Evolutionary conservation across 306 rosid genomes (phyloP).

Genomic region (Prunus salicina): DNA sequence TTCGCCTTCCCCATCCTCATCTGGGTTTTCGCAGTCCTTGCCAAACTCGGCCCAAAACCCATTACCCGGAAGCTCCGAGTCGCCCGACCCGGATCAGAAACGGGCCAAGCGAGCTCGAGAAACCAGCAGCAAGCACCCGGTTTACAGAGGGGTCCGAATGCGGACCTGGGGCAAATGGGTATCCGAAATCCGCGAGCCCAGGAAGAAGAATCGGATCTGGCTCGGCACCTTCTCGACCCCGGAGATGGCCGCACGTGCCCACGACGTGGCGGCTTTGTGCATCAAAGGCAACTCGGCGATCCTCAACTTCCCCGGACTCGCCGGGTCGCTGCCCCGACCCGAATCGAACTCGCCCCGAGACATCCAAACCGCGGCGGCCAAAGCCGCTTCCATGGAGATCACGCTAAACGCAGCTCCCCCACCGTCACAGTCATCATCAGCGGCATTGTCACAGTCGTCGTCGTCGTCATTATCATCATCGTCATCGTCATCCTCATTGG

Average conservation of each 20-base stretch:
- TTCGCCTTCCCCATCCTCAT: slow-evolving; percentile 22
- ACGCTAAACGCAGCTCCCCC: slow-evolving; percentile 7
- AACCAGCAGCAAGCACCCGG: slow-evolving; percentile 49
- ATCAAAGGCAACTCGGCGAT: slow-evolving; percentile 84
- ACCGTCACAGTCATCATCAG: neutral
- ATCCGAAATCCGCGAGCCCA: slow-evolving; percentile 92
- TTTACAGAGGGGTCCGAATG: slow-evolving; percentile 93
- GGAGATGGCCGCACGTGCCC: slow-evolving; percentile 99
- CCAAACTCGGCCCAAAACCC: neutral
- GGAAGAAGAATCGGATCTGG: slow-evolving; percentile 97
- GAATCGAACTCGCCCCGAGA: slow-evolving; percentile 71
- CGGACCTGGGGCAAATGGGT: slow-evolving; percentile 98
- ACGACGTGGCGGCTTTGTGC: slow-evolving; percentile 81
- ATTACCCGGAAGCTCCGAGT: neutral
- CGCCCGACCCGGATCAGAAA: slow-evolving; percentile 31
- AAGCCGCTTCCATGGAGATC: slow-evolving; percentile 74
- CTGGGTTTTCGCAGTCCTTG: slow-evolving; percentile 11
- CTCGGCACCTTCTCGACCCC: slow-evolving; percentile 87
- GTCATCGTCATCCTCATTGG: slow-evolving; percentile 1
- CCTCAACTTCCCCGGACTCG: slow-evolving; percentile 89
- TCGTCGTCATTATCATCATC: slow-evolving; percentile 21
- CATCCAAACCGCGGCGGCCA: slow-evolving; percentile 83
- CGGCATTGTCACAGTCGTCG: neutral
- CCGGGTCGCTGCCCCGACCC: slow-evolving; percentile 66
- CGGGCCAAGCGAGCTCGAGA: slow-evolving; percentile 42